phyloP scores from a whole-genome alignment of 495 filamentous ascomycete genomes.

The Melanomma pulvis-pyrius region DNA sequence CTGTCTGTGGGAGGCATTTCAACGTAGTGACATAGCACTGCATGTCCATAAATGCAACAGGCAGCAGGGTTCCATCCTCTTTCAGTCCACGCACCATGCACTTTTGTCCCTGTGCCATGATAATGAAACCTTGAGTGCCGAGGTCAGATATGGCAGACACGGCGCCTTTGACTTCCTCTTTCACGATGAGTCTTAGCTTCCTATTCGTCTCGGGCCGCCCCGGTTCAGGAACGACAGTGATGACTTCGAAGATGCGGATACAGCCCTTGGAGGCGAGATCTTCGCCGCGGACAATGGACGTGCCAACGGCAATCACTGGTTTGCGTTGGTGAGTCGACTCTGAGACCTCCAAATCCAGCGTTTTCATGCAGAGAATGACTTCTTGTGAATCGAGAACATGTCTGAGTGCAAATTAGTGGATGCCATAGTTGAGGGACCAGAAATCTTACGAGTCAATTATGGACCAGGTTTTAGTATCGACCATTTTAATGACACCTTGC shows the following conservation, averaged over 20 bases:
- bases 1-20: constrained; percentile 79
- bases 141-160: constrained; percentile 84
- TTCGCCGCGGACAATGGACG: constrained; percentile 80
- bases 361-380: constrained; percentile 76
- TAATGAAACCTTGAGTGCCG: constrained; percentile 89
- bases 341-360: constrained; percentile 82
- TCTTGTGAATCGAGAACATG: constrained; percentile 65
- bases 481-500: constrained; percentile 69
- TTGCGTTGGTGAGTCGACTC: constrained; percentile 85
- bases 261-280: constrained; percentile 82
- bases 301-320: constrained; percentile 81
- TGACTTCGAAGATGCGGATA: constrained; percentile 89
- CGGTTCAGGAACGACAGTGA: constrained; percentile 86
- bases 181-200: constrained; percentile 80
- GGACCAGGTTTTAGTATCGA: constrained; percentile 73
- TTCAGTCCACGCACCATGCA: constrained; percentile 95
- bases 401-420: constrained; percentile 15
- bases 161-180: constrained; percentile 91
- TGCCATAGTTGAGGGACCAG: not conserved
- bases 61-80: constrained; percentile 86
- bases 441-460: constrained; percentile 68
- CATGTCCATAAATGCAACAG: constrained; percentile 98
- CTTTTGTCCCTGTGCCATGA: constrained; percentile 93
- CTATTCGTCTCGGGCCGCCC: constrained; percentile 79
- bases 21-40: constrained; percentile 83